These are phyloP conservation scores for Apiotrichum mycotoxinovorans DNA, from an alignment of 1,284 basidiomycete species.

Conservation along the genomic window DNA sequence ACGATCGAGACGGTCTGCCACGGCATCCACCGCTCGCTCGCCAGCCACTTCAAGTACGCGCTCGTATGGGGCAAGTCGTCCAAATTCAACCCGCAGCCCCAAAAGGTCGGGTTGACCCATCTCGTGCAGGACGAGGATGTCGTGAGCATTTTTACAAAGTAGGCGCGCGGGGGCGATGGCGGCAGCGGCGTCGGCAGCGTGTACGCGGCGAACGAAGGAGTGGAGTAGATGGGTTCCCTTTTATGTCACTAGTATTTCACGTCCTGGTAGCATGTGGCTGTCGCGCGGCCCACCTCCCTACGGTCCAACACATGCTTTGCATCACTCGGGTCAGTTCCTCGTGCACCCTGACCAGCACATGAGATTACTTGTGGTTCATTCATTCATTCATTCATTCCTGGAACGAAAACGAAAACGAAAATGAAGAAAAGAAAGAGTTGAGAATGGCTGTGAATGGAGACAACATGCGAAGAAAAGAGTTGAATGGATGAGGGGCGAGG, in stretches of 20 bases:
- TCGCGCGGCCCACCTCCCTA: no score
- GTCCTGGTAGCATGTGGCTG: no score
- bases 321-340: no score
- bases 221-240: no score
- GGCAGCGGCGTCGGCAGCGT: no score
- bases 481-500: background rate
- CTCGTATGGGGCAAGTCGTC: slow-evolving; percentile 89
- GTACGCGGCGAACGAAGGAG: no score
- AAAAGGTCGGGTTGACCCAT: slow-evolving; percentile 84
- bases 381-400: background rate
- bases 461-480: background rate
- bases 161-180: background rate
- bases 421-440: background rate
- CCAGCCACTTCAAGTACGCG: slow-evolving; percentile 80
- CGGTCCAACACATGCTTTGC: no score
- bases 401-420: slow-evolving; percentile 1
- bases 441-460: background rate
- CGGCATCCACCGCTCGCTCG: slow-evolving; percentile 83
- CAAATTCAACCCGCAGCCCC: slow-evolving; percentile 86
- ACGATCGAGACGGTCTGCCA: slow-evolving; percentile 93
- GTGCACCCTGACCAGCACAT: no score
- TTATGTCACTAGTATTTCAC: no score
- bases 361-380: no score
- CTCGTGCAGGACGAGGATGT: slow-evolving; percentile 91
- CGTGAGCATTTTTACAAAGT: slow-evolving; percentile 52